phyloP scores from a whole-genome alignment of 2,329 filamentous ascomycete genomes.

The Xylariomycetidae sp. region DNA sequence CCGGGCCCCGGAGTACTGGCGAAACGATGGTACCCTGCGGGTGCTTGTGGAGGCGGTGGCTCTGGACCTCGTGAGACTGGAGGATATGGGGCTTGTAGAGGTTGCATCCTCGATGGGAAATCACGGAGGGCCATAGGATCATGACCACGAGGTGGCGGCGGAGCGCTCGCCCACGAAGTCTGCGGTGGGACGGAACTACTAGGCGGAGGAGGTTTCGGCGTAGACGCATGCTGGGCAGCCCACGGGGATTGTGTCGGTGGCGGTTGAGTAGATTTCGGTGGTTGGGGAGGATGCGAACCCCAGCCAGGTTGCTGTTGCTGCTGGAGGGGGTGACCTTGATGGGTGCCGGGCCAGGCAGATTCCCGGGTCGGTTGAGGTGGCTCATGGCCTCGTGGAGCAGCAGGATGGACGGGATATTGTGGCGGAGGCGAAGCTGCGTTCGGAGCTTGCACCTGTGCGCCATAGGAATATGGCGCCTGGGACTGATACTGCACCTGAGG shows the following conservation, averaged over 20 bases:
- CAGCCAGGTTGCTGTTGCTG: constrained; percentile 27
- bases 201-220: constrained; percentile 31
- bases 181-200: constrained; percentile 29
- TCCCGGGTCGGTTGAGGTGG: constrained; percentile 32
- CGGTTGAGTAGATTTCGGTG: constrained; percentile 29
- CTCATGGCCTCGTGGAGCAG: constrained; percentile 40
- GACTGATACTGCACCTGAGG: constrained; percentile 37
- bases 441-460: constrained; percentile 34
- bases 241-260: constrained; percentile 32
- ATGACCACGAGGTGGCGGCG: constrained; percentile 23
- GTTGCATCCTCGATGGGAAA: constrained; percentile 24
- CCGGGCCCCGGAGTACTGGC: constrained; percentile 36
- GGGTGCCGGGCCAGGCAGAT: constrained; percentile 28
- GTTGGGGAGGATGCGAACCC: constrained; percentile 33
- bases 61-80: constrained; percentile 37
- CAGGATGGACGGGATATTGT: constrained; percentile 48
- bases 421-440: constrained; percentile 47
- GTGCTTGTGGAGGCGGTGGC: constrained; percentile 34
- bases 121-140: constrained; percentile 27
- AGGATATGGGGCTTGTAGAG: constrained; percentile 30
- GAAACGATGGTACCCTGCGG: constrained; percentile 38
- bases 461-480: constrained; percentile 41
- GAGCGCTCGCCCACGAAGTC: constrained; percentile 29
- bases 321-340: constrained; percentile 24
- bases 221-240: constrained; percentile 33